Evolutionary conservation across 2,329 filamentous ascomycete genomes (phyloP), one percentile per base, ranked within the genome.

Genomic region (Penicillium sp.): DNA sequence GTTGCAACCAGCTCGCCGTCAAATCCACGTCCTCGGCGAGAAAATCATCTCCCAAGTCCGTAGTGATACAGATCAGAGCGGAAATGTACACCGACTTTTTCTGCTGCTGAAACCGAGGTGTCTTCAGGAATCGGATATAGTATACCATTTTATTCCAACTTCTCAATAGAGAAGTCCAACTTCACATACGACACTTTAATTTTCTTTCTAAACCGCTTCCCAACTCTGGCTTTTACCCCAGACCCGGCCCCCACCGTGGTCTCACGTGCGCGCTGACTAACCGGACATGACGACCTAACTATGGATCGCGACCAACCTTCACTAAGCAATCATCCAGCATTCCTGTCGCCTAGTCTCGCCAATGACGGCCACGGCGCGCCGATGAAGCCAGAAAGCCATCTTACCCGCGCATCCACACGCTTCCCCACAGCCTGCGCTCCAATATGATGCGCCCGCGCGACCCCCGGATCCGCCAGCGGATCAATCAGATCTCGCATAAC

Each of bases 401-500:
- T 41, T 17, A 39, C 38, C 47, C 50, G 39, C 51, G 39, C 34
- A 39, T 22, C 28, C 41, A 39, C 5, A 48, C 25, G 25, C 38
- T 51, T 34, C 6, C 11, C 63, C 62, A 51, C 63, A 52, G 54
- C 28, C 54, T 61, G 49, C 60, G 66, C 53, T 51, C 55, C 64
- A 71, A 63, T 66, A 87, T 86, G 83, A 87, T 86, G 76, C 82
- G 84, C 67, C 81, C 83, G 71, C 82, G 78, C 72, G 93, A 97
- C 77, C 93, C 93, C 62, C 90, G 93, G 71, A 87, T 96, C 76
- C 91, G 93, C 67, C 92, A 96, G 77, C 92, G 91, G 69, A 91
- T 96, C 85, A 96, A 97, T 75, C 91, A 95, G 73, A 89, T 97
- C 74, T 89, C 91, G 6, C 90, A 95, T 68, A 96, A 94, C 71